Evolutionary conservation across 2,329 filamentous ascomycete species (phyloP).

Genomic region (Colletotrichum limetticola): DNA sequence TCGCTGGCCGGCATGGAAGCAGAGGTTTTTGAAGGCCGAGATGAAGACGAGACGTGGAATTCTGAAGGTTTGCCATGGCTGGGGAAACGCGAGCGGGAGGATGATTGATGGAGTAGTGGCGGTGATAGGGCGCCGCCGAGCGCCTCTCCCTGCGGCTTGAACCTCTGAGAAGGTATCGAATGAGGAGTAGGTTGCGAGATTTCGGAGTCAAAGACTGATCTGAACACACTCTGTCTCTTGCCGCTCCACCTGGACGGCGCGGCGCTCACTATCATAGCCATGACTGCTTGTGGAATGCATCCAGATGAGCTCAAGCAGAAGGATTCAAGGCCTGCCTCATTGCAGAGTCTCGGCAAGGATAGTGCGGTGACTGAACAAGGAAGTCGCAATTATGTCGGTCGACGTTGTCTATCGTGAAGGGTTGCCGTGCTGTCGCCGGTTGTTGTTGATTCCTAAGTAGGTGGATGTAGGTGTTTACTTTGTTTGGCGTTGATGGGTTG

Average conservation of each 20-base stretch:
- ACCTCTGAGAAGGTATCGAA: slow-evolving; percentile 49
- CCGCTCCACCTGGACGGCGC: slow-evolving; percentile 29
- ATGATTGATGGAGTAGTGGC: slow-evolving; percentile 38
- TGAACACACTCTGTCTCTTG: slow-evolving; percentile 59
- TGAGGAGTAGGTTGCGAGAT: slow-evolving; percentile 60
- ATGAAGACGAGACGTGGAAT: slow-evolving; percentile 37
- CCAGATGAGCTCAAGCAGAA: slow-evolving; percentile 19
- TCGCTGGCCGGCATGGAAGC: slow-evolving; percentile 49
- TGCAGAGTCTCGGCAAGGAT: slow-evolving; percentile 4
- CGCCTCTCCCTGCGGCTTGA: slow-evolving; percentile 54
- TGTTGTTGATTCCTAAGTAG: slow-evolving; percentile 3
- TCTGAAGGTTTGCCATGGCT: slow-evolving; percentile 8
- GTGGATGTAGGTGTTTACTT: slow-evolving; percentile 32
- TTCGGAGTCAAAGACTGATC: slow-evolving; percentile 66
- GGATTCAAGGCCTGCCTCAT: slow-evolving; percentile 27
- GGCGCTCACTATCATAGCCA: slow-evolving; percentile 22
- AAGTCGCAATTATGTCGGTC: background rate
- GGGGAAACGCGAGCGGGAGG: slow-evolving; percentile 22
- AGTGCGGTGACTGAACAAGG: background rate
- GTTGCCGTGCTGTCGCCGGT: background rate
- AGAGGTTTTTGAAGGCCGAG: slow-evolving; percentile 10
- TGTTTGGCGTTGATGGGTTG: slow-evolving; percentile 11
- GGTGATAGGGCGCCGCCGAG: slow-evolving; percentile 53
- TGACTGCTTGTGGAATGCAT: slow-evolving; percentile 7
- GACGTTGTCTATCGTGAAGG: background rate